Evolutionary conservation across 1,139 yeast genomes (phyloP).

Genomic region (Protomyces lactucae-debilis): DNA sequence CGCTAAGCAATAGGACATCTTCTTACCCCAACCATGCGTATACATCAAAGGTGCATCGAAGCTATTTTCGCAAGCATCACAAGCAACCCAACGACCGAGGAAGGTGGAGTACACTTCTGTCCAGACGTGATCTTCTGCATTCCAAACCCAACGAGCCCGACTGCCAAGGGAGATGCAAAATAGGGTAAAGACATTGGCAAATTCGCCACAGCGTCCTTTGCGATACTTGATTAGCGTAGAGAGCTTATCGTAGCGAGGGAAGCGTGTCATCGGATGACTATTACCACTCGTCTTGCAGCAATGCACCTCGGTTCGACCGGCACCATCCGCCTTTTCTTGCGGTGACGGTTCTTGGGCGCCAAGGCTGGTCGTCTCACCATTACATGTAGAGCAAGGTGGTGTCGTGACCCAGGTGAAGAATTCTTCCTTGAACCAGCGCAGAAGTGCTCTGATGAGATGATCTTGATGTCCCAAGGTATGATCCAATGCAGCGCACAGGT

Average conservation of each 20-base stretch:
- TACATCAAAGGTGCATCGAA: slow-evolving; percentile 77
- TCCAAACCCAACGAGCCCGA: slow-evolving; percentile 71
- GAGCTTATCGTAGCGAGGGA: slow-evolving; percentile 74
- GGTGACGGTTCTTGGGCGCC: slow-evolving; percentile 43
- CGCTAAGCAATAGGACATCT: slow-evolving; percentile 81
- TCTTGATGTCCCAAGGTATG: slow-evolving; percentile 57
- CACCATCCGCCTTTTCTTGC: slow-evolving; percentile 47
- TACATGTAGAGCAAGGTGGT: slow-evolving; percentile 60
- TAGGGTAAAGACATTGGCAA: slow-evolving; percentile 80
- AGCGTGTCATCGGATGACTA: slow-evolving; percentile 45
- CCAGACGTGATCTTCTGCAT: slow-evolving; percentile 91
- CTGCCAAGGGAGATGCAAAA: slow-evolving; percentile 64
- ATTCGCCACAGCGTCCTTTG: slow-evolving; percentile 88
- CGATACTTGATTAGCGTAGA: slow-evolving; percentile 52
- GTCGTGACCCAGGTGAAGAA: slow-evolving; percentile 81
- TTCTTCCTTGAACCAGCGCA: slow-evolving; percentile 70
- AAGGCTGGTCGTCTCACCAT: slow-evolving; percentile 41
- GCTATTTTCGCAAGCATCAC: slow-evolving; percentile 79
- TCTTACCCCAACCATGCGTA: slow-evolving; percentile 84
- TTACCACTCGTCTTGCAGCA: slow-evolving; percentile 42
- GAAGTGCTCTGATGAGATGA: slow-evolving; percentile 58
- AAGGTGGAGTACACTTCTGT: slow-evolving; percentile 71
- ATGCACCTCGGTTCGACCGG: slow-evolving; percentile 58
- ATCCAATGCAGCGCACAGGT: slow-evolving; percentile 39
- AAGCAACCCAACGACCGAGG: slow-evolving; percentile 72